phyloP scores from a whole-genome alignment of 768 basidiomycete genomes.

The Naganishia kalamii region DNA sequence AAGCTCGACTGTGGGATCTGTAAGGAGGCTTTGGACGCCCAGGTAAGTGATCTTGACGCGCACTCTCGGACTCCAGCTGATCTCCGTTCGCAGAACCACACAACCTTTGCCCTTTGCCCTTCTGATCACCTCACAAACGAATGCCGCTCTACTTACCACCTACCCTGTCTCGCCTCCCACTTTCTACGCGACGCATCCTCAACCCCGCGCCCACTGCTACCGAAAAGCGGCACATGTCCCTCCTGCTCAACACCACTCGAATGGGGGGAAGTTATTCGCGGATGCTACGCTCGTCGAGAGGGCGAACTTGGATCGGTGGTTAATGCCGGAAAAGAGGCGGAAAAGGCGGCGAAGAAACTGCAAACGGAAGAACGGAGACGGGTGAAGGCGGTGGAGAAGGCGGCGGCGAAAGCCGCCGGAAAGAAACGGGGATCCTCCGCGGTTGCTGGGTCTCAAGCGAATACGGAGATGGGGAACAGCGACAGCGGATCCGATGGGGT shows the following conservation, averaged over 20 bases:
- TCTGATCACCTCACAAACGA: not conserved
- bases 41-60: conserved; percentile 30
- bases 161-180: conserved; percentile 37
- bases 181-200: conserved; percentile 27
- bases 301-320: conserved; percentile 8
- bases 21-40: conserved; percentile 18
- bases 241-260: conserved; percentile 27
- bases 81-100: conserved; percentile 29
- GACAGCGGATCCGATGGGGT: not conserved
- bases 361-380: conserved; percentile 3
- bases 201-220: conserved; percentile 33
- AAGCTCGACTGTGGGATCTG: conserved; percentile 26
- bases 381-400: conserved; percentile 11
- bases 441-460: not conserved
- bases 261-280: conserved; percentile 47
- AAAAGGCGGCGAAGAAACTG: conserved; percentile 11
- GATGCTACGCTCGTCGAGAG: conserved; percentile 37
- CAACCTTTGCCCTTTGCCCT: conserved; percentile 41
- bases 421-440: no score
- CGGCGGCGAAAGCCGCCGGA: not conserved
- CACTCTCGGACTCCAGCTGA: no score
- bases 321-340: conserved; percentile 7
- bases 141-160: conserved; percentile 33
- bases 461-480: not conserved
- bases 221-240: conserved; percentile 41